phyloP scores from a whole-genome alignment of 345 rosid genomes.

The Streptanthus diversifolius region DNA sequence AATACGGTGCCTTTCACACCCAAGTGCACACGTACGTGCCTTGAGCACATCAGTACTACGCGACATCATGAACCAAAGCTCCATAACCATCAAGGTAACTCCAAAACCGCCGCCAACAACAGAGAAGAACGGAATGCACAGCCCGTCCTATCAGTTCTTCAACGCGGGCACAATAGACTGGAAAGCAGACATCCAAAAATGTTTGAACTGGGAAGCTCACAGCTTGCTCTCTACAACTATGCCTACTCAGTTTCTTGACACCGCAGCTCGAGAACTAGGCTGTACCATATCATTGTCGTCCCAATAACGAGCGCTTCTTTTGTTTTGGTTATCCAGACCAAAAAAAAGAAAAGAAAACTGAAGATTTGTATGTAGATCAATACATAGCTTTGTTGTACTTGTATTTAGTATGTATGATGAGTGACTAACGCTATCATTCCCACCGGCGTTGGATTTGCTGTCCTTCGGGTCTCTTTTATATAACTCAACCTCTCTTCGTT shows the following conservation, averaged over 20 bases:
- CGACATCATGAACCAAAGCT: slow-evolving; percentile 52
- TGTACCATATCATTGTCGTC: slow-evolving; percentile 42
- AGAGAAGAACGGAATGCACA: slow-evolving; percentile 54
- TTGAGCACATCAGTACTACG: slow-evolving; percentile 85
- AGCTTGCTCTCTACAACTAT: slow-evolving; percentile 64
- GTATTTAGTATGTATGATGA: slow-evolving; percentile 25
- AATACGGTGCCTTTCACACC: slow-evolving; percentile 77
- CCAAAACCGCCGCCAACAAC: slow-evolving; percentile 38
- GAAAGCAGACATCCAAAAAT: slow-evolving; percentile 73
- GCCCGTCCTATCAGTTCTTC: slow-evolving; percentile 51
- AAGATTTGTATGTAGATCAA: slow-evolving; percentile 18
- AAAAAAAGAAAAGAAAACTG: not conserved
- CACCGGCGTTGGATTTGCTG: slow-evolving; percentile 16
- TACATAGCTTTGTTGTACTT: not conserved
- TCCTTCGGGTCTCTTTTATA: slow-evolving; percentile 14
- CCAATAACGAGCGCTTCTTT: slow-evolving; percentile 24
- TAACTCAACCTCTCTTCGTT: slow-evolving; percentile 8
- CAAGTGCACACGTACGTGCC: slow-evolving; percentile 94
- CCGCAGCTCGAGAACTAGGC: slow-evolving; percentile 79
- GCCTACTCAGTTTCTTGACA: slow-evolving; percentile 60
- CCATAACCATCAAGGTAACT: slow-evolving; percentile 37
- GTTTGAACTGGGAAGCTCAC: slow-evolving; percentile 88
- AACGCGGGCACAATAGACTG: slow-evolving; percentile 58
- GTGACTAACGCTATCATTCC: slow-evolving; percentile 23
- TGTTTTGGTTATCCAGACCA: slow-evolving; percentile 2